Base-by-base conservation (phyloP, 106 monocot species). In the Xerophyta viscosa region DNA sequence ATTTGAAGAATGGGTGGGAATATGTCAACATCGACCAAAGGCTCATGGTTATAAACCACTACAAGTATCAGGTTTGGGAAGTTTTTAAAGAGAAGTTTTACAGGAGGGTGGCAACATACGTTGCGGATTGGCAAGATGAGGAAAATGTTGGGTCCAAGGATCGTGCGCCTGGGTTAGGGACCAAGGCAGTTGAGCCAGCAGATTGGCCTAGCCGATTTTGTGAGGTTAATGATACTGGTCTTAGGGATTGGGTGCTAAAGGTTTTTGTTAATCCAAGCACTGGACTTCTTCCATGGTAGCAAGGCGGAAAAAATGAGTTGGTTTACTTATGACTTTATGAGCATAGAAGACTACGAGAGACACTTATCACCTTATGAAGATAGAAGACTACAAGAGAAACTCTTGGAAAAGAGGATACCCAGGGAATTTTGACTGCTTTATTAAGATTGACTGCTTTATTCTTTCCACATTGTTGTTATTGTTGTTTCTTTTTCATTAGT, bases 81-180 rank as follows among this genome's bases (percentile, higher is more conserved):
- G 85, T 98, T 61, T 98, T 98, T 73, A 98, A 98, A 69, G 98
- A 98, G 68, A 98, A 98, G 79, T 98, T 98, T 37, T 71, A 90
- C 56, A 44, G 98, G 37, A 76, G 98, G 46, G 98, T 98, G 31
- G 98, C 98, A 0, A 90, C 98, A 2, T 98, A 98, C 24, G 98
- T 98, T 22, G 86, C 86, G 0, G 98, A 98, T 67, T 98, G 98
- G 98, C 64, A 80, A 63, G 90, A 86, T 8, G 77, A 98, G 37
- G 98, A 98, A 74, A 98, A 90, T 48, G 90, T 52, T 0, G 98
- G 98, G 0, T 98, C 98, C 5, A 98, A 90, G 59, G 98, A 98
- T 50, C 58, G 98, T 12, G 98, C 90, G 4, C 98, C 98, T 0
- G 98, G 98, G 6, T 52, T 98, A 42, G 98, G 98, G 27, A 98